A percentile compares a stretch with the other conserved stretches of the same genome.
phyloP scores from a whole-genome alignment of 169 alveolate species.

The Eimeria praecox region DNA sequence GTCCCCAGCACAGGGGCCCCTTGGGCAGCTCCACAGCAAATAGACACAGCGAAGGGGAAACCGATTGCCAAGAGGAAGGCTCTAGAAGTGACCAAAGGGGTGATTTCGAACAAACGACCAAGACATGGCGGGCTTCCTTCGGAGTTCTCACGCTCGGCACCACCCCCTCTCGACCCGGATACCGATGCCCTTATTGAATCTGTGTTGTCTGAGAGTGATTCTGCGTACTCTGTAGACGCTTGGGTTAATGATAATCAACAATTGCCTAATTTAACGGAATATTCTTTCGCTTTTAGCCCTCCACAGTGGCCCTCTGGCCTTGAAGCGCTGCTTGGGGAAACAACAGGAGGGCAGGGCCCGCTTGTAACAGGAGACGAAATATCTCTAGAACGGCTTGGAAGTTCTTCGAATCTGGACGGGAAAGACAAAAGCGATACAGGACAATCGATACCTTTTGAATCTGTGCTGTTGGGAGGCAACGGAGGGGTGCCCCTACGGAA shows the following conservation, averaged over 20 bases:
- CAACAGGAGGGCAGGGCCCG: too few species aligned
- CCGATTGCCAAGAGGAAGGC: neutral
- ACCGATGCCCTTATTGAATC: neutral
- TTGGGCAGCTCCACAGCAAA: neutral
- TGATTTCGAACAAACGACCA: neutral
- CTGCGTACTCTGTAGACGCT: neutral
- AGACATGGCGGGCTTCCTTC: neutral
- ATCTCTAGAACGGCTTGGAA: neutral
- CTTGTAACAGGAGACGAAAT: too few species aligned
- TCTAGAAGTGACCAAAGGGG: neutral
- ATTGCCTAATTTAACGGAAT: neutral
- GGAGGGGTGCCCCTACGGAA: neutral
- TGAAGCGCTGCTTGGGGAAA: too few species aligned
- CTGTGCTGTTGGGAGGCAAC: neutral
- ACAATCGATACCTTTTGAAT: neutral
- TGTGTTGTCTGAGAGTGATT: neutral
- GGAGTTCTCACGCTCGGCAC: neutral
- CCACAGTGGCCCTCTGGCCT: too few species aligned
- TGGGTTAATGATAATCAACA: neutral
- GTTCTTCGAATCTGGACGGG: neutral
- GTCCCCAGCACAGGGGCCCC: neutral
- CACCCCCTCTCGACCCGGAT: neutral
- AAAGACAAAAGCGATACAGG: neutral
- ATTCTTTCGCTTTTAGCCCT: too few species aligned
- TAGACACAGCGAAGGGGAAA: neutral